Evolutionary conservation across 768 basidiomycete genomes (phyloP).

Genomic region (Leccinellum albellum): DNA sequence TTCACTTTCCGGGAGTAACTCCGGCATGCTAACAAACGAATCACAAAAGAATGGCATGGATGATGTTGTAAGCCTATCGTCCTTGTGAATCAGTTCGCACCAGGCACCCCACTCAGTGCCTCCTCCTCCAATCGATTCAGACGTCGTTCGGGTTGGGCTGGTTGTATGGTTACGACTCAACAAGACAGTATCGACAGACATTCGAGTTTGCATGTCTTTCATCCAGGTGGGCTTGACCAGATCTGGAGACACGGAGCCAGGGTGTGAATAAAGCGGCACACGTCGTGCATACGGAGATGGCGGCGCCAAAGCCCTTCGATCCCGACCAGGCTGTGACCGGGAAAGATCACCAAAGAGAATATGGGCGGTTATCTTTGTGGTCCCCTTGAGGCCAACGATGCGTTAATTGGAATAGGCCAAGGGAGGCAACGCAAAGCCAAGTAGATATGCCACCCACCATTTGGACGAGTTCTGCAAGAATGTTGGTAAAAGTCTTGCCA

Average conservation of each 20-base stretch:
- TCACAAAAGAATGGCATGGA: slow-evolving; percentile 58
- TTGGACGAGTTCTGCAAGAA: slow-evolving; percentile 59
- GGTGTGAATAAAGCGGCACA: slow-evolving; percentile 54
- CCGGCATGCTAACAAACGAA: slow-evolving; percentile 43
- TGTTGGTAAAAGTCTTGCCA: slow-evolving; percentile 52
- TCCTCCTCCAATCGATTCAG: slow-evolving; percentile 45
- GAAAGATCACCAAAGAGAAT: slow-evolving; percentile 52
- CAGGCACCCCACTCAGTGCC: slow-evolving; percentile 59
- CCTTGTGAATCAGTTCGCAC: slow-evolving; percentile 41
- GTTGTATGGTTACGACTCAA: slow-evolving; percentile 36
- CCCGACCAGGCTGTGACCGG: slow-evolving; percentile 22
- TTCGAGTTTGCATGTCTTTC: slow-evolving; percentile 33
- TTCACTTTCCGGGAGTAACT: slow-evolving; percentile 45
- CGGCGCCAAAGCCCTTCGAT: slow-evolving; percentile 34
- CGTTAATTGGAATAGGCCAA: neutral
- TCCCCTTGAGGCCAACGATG: slow-evolving; percentile 32
- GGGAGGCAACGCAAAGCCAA: neutral
- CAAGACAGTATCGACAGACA: slow-evolving; percentile 42
- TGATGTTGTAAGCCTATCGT: slow-evolving; percentile 45
- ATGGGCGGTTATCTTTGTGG: slow-evolving; percentile 48
- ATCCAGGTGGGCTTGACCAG: slow-evolving; percentile 31
- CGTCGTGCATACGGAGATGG: slow-evolving; percentile 58
- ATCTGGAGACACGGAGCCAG: slow-evolving; percentile 35
- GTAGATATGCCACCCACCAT: slow-evolving; percentile 34
- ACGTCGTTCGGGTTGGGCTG: slow-evolving; percentile 36